These are phyloP conservation scores for Ilyonectria destructans DNA, from an alignment of 2,329 filamentous ascomycete genomes.

Conservation along the genomic window DNA sequence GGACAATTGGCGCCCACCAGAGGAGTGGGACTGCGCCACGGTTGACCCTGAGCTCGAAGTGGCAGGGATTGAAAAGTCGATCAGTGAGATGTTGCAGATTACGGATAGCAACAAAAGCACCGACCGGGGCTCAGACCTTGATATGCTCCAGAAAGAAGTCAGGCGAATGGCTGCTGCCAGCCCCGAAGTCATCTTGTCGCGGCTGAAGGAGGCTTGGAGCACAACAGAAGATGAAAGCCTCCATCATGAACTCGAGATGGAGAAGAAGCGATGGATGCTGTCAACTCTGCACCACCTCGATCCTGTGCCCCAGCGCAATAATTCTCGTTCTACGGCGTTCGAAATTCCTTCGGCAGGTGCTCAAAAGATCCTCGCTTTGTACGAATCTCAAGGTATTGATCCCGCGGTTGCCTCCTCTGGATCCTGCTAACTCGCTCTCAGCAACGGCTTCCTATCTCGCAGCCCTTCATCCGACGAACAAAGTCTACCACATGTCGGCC, in stretches of 20 bases:
- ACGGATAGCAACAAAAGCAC: neutral
- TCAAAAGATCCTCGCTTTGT: constrained; percentile 63
- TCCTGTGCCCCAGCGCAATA: constrained; percentile 48
- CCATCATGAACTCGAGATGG: constrained; percentile 60
- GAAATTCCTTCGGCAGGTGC: constrained; percentile 5
- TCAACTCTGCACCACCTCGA: constrained; percentile 68
- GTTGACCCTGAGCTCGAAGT: neutral
- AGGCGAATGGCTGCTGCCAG: constrained; percentile 42
- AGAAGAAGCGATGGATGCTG: constrained; percentile 74
- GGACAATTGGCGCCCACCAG: constrained; percentile 63
- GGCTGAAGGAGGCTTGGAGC: constrained; percentile 62
- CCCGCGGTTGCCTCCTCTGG: neutral
- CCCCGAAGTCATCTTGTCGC: constrained; percentile 64
- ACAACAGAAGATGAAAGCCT: constrained; percentile 30
- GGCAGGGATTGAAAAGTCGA: neutral
- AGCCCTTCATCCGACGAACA: constrained; percentile 57
- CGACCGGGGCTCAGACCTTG: constrained; percentile 4
- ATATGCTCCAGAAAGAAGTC: constrained; percentile 35
- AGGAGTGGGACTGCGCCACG: constrained; percentile 59
- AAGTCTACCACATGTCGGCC: constrained; percentile 65
- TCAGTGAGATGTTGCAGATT: constrained; percentile 14
- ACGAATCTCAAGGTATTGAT: constrained; percentile 65
- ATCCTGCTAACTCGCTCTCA: constrained; percentile 43
- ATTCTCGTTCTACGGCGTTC: neutral
- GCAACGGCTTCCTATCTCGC: constrained; percentile 68